Conservation (phyloP, 2,329 filamentous ascomycete genomes). For the Waltergamsia citrina region DNA sequence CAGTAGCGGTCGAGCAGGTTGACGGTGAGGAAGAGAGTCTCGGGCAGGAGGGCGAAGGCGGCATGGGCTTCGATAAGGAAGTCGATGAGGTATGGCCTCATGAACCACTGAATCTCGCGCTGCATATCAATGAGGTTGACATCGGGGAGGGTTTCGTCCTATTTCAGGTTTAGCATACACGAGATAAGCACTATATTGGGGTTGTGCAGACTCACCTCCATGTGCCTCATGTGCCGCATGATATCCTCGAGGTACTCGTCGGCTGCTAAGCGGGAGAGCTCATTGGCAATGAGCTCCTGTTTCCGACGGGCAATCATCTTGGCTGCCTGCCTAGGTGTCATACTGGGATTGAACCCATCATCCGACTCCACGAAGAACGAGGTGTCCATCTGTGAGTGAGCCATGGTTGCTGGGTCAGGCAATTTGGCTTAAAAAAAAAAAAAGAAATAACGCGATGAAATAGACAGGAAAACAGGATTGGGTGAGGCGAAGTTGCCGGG, state of each 20-base stretch:
- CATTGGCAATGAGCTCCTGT: conserved; percentile 81
- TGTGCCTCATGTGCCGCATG: conserved; percentile 85
- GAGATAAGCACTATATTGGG: not conserved
- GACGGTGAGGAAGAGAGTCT: conserved; percentile 91
- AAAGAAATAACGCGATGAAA: conserved; percentile 9
- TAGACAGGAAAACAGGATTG: conserved; percentile 11
- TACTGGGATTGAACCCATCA: not conserved
- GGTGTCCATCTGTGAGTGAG: conserved; percentile 30
- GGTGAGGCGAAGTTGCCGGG: conserved; percentile 7
- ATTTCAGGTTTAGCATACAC: conserved; percentile 15
- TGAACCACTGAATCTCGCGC: conserved; percentile 99
- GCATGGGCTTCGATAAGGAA: conserved; percentile 96
- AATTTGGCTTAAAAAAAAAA: conserved; percentile 16
- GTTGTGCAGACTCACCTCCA: conserved; percentile 59
- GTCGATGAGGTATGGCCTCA: conserved; percentile 95
- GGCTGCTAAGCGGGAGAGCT: conserved; percentile 74
- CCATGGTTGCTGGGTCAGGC: conserved; percentile 31
- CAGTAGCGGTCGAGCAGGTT: conserved; percentile 97
- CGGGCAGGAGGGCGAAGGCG: conserved; percentile 85
- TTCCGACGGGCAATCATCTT: conserved; percentile 72
- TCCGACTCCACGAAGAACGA: conserved; percentile 43
- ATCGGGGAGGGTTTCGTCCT: conserved; percentile 83
- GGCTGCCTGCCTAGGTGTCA: conserved; percentile 61
- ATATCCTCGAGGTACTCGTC: conserved; percentile 94
- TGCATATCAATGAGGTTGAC: conserved; percentile 98